Percentiles rank a stretch among this genome's conserved stretches.
phyloP scores from a whole-genome alignment of 495 filamentous ascomycete genomes.

The Trichoderma virens region DNA sequence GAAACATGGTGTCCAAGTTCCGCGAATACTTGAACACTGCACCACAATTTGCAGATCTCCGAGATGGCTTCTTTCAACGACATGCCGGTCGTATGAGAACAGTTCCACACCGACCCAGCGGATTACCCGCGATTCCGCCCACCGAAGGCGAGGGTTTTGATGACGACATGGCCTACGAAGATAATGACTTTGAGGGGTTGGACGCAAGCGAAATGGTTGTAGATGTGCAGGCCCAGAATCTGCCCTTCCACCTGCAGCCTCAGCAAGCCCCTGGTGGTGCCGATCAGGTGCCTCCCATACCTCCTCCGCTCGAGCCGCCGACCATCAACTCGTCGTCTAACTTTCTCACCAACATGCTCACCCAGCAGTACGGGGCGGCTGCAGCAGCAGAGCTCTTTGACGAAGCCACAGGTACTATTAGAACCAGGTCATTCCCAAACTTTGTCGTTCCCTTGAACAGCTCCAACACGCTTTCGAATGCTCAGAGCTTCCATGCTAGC shows the following conservation, averaged over 20 bases:
- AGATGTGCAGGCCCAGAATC: neutral
- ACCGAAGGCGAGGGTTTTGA: slow-evolving; percentile 7
- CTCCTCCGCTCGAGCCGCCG: neutral
- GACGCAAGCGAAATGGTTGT: slow-evolving; percentile 9
- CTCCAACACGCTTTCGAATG: neutral
- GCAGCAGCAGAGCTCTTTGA: neutral
- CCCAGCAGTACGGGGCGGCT: neutral
- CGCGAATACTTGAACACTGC: slow-evolving; percentile 66
- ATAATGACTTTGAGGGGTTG: slow-evolving; percentile 10
- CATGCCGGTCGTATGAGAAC: neutral
- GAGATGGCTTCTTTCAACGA: neutral
- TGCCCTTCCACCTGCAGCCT: neutral
- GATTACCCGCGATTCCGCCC: neutral
- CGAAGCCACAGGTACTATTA: neutral
- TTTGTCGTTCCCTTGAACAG: neutral
- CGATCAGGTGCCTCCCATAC: neutral
- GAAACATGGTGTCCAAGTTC: slow-evolving; percentile 68
- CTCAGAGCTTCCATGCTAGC: neutral
- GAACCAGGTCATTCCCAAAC: neutral
- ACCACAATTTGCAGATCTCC: slow-evolving; percentile 22
- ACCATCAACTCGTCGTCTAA: neutral
- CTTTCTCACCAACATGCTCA: neutral
- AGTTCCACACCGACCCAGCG: neutral
- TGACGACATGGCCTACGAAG: slow-evolving; percentile 9
- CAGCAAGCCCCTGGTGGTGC: neutral